These are phyloP conservation scores for Rickenella mellea DNA, from an alignment of 768 basidiomycete species.

Conservation along the genomic window DNA sequence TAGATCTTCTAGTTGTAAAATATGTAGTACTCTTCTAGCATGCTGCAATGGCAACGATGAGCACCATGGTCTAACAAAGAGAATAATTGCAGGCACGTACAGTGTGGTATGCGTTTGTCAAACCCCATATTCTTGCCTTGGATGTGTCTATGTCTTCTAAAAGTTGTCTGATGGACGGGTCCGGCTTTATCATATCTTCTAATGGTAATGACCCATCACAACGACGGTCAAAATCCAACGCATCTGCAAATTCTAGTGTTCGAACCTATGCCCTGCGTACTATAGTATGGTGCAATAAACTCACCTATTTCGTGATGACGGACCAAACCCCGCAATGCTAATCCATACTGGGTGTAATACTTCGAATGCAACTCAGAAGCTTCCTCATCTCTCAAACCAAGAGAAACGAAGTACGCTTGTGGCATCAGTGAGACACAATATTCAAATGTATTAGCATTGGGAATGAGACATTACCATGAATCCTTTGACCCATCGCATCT, in stretches of 20 bases:
- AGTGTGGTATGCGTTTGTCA: conserved; percentile 76
- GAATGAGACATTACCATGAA: conserved; percentile 43
- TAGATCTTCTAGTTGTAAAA: conserved; percentile 62
- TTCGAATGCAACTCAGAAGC: conserved; percentile 59
- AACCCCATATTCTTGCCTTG: conserved; percentile 73
- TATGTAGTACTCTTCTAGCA: conserved; percentile 67
- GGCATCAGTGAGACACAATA: background rate
- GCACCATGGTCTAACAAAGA: background rate
- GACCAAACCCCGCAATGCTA: conserved; percentile 70
- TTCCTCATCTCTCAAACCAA: conserved; percentile 60
- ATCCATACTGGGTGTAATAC: conserved; percentile 77
- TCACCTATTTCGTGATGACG: conserved; percentile 69
- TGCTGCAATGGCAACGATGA: conserved; percentile 39
- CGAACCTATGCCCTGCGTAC: background rate
- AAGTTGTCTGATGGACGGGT: conserved; percentile 52
- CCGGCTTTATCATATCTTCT: conserved; percentile 65
- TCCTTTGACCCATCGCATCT: conserved; percentile 69
- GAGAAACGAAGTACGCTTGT: conserved; percentile 62
- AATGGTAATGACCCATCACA: conserved; percentile 81
- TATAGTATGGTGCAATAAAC: conserved; percentile 1
- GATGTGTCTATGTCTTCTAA: conserved; percentile 71
- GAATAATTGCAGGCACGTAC: conserved; percentile 29
- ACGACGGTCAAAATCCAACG: conserved; percentile 73
- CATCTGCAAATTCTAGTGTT: conserved; percentile 50
- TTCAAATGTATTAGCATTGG: background rate